Conservation (phyloP, 305 asterid species). For the Solanum hybrid region DNA sequence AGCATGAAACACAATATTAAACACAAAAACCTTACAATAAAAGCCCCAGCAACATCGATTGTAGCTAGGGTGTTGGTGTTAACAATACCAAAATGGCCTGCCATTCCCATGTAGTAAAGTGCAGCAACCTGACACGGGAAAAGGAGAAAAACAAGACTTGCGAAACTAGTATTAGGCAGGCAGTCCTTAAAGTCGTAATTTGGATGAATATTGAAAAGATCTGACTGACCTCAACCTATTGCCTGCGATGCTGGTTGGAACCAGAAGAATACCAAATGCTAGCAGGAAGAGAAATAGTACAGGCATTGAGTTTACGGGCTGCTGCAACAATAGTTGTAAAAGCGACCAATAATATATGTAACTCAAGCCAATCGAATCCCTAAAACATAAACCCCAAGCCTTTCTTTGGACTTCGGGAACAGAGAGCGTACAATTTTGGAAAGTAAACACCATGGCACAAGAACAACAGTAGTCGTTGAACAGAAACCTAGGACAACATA, state of each 20-base stretch:
- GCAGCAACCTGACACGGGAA: conserved; percentile 39
- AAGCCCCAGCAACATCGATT: conserved; percentile 90
- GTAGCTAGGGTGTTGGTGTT: conserved; percentile 90
- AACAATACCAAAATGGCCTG: conserved; percentile 85
- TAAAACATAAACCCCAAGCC: conserved; percentile 22
- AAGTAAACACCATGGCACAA: conserved; percentile 58
- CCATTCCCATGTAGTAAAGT: conserved; percentile 22
- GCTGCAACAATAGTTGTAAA: conserved; percentile 72
- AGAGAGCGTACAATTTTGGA: conserved; percentile 8
- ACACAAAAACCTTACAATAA: conserved; percentile 34
- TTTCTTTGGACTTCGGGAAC: conserved; percentile 8
- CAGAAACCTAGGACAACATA: conserved; percentile 48
- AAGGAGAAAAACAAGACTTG: neutral
- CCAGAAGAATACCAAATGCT: conserved; percentile 29
- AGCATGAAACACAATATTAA: neutral
- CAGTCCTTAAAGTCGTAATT: neutral
- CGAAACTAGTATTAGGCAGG: neutral
- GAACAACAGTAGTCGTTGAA: conserved; percentile 25
- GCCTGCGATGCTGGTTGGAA: conserved; percentile 27
- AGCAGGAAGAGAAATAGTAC: conserved; percentile 40
- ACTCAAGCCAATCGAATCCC: conserved; percentile 55
- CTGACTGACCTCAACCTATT: conserved; percentile 73
- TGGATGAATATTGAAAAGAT: conserved; percentile 2
- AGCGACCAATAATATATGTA: conserved; percentile 65
- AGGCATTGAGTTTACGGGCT: conserved; percentile 71